Percentiles rank a stretch among this genome's conserved stretches.
Conservation (phyloP, 805 yeast genomes). For the Candida michaelii region DNA sequence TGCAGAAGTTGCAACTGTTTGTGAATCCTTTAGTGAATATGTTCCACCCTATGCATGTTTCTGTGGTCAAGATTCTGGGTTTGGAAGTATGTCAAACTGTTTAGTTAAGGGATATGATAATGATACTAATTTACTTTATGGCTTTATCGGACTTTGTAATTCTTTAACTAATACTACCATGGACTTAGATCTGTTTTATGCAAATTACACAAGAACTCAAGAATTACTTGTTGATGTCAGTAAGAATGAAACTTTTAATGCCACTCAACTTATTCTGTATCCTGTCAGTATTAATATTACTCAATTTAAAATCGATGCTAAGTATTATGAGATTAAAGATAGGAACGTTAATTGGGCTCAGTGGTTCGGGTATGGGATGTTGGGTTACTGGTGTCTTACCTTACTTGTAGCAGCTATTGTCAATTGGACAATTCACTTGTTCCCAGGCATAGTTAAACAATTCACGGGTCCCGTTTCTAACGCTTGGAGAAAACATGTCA, state of each 20-base stretch:
- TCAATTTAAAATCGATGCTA: conserved; percentile 4
- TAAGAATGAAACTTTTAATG: conserved; percentile 4
- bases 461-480: conserved; percentile 20
- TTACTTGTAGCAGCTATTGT: conserved; percentile 31
- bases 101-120: conserved; percentile 23
- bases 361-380: conserved; percentile 33
- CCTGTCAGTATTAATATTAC: conserved; percentile 12
- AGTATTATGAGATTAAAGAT: background rate
- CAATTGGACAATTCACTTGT: conserved; percentile 24
- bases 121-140: conserved; percentile 14
- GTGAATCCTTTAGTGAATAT: conserved; percentile 7
- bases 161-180: conserved; percentile 6
- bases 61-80: conserved; percentile 18
- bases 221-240: conserved; percentile 5
- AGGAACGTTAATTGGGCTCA: conserved; percentile 23
- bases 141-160: conserved; percentile 16
- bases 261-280: conserved; percentile 8
- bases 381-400: conserved; percentile 40
- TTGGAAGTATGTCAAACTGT: conserved; percentile 23
- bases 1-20: conserved; percentile 15
- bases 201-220: conserved; percentile 15
- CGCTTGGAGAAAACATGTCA: conserved; percentile 18
- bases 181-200: conserved; percentile 14
- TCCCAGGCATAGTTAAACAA: conserved; percentile 20
- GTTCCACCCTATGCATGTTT: conserved; percentile 11